Evolutionary conservation across 192 early-diverging fungal genomes (phyloP), one percentile per base, ranked within the genome.

Genomic region (Coemansia sp.): DNA sequence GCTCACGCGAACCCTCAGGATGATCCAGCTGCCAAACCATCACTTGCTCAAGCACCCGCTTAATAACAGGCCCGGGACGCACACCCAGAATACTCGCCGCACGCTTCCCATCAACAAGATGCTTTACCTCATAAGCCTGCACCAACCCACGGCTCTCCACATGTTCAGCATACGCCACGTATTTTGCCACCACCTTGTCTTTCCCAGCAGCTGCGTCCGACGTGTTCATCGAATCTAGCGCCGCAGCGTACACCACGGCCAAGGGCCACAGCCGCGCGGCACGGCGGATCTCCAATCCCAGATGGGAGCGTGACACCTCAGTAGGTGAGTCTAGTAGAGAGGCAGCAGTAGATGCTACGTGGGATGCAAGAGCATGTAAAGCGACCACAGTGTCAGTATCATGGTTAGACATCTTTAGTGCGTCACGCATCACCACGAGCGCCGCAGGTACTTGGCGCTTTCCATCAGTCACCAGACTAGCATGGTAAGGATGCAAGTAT

Each of bases 1-100:
- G 80, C 14, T 84, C 84, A 18, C 66, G 69, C 2, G 85, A 82
- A 3, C 81, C 86, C 0, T 69, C 33, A 0, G 89, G 87, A 61
- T 93, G 54, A 17, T 69, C 80, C 25, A 98, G 66, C 77, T 98
- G 94, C 89, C 90, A 96, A 41, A 77, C 74, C 83, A 94, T 91
- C 25, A 96, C 68, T 1, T 52, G 51, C 5, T 81, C 70, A n/a
- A 95, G 73, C 38, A 89, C 73, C 13, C 59, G 57, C 52, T 80
- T 84, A 11, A 95, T 71, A 10, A 50, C 57, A 9, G 87, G 89
- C 9, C 96, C 93, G 7, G 90, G 88, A 55, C 77, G 83, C 42
- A 94, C 84, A 7, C 79, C 79, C 41, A 94, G 64, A 15, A 91
- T 25, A 21, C 58, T 53, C 3, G 83, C 69, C 0, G 88, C 74